Base-by-base conservation (phyloP, 2,329 filamentous ascomycete species). In the Beauveria bassiana region DNA sequence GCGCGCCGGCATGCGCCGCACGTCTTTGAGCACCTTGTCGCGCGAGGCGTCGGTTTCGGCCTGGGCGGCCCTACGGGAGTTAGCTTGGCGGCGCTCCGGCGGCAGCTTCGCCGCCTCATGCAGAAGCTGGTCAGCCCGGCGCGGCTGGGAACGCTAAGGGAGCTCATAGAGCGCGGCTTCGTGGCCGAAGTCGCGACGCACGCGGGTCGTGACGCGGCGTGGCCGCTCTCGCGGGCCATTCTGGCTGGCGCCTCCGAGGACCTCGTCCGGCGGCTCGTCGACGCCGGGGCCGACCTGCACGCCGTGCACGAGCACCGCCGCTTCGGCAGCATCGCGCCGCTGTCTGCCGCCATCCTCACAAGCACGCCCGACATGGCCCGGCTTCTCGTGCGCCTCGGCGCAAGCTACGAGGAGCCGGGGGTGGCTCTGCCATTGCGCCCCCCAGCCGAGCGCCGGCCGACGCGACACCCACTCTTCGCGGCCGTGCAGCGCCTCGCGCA, bases 141-240 rank as follows among this genome's bases (percentile, higher is more conserved):
- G 5, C 56, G 24, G 10, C 56, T 59, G 12, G 28, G 24, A 9
- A 24, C 22, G 34, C 47, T 59, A 24, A 22, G 16, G 3, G 5
- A 5, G 16, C 56, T 59, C 46, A 51, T 45, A 12, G 46, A 42
- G 34, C 9, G 43, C 22, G 46, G 46, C 10, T 59, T 59, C 47
- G 5, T 59, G 1, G 16, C 43, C 8, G 3, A n/a, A 4, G 38
- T 59, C 18, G 56, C 26, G 38, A 24, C 16, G 22, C 46, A 34
- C 12, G 26, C 56, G 16, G 18, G 22, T 38, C 18, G 8, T 1
- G 46, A 51, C 6, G 43, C 38, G 3, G 56, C 56, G 2, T 59
- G 56, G 56, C 56, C 56, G 34, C 22, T 59, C 20, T 47, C 56
- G 34, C 56, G 56, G 16, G 56, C 46, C 46, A 59, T 59, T 6